These are phyloP conservation scores for Globisporangium rhizosaccharum DNA, from an alignment of 352 stramenopile species.

Conservation along the genomic window DNA sequence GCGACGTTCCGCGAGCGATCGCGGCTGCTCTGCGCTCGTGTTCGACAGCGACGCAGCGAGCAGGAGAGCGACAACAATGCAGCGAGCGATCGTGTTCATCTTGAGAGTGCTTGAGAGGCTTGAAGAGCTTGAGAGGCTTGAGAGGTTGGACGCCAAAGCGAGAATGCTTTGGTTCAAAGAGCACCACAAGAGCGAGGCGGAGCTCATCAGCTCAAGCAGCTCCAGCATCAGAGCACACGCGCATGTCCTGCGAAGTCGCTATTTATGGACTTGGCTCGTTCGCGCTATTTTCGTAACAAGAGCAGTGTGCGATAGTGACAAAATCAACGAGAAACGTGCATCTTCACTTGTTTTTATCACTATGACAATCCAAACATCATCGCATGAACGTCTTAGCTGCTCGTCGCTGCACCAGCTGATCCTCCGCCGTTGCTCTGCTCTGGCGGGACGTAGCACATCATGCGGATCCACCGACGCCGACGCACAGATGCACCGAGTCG, in stretches of 20 bases:
- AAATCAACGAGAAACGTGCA: too few species aligned
- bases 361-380: not conserved
- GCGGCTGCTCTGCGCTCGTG: constrained; percentile 7
- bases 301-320: too few species aligned
- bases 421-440: constrained; percentile 15
- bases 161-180: too few species aligned
- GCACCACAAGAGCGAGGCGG: too few species aligned
- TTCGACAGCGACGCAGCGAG: constrained; percentile 9
- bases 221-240: too few species aligned
- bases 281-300: too few species aligned
- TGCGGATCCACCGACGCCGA: constrained; percentile 78
- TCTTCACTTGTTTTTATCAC: too few species aligned
- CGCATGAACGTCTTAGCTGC: not conserved
- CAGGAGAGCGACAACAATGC: constrained; percentile 12
- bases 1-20: constrained; percentile 16
- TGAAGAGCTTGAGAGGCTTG: not conserved
- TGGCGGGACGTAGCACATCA: constrained; percentile 73
- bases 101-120: not conserved
- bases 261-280: too few species aligned
- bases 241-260: too few species aligned
- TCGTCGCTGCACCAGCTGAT: not conserved
- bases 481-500: constrained; percentile 67
- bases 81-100: constrained; percentile 12
- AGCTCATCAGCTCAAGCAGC: too few species aligned
- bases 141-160: not conserved